Base-by-base conservation (phyloP, 352 stramenopile genomes). In the Phytophthora multivora region DNA sequence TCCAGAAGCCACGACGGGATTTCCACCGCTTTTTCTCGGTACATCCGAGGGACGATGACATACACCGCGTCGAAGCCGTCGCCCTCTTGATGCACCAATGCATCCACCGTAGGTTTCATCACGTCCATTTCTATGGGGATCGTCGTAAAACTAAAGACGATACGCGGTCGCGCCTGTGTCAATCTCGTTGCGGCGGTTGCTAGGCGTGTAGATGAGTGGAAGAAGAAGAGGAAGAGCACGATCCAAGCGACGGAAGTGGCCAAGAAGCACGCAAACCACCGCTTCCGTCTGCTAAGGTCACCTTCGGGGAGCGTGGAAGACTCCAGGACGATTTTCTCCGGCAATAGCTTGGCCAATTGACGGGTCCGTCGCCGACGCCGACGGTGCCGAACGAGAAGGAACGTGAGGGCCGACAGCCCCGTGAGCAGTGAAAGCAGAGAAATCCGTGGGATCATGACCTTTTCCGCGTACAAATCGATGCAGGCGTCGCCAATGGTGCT, bases 91-190 rank as follows among this genome's bases (percentile, higher is more conserved):
- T 59, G 33, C 13, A 88, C 23, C 11, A 83, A 42, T 8, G 66
- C 70, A n/a, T 80, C 53, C 15, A 88, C 56, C 15, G 65, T 78
- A 16, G 56, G 59, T 23, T 74, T 50, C 40, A 85, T 75, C 31
- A 75, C 51, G 38, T 59, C 40, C 33, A 82, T 80, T 16, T 73
- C 53, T 15, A 48, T 33, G 6, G 65, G 46, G 7, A 67, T 88
- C 5, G 78, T 83, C 23, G 78, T 88, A 50, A 88, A 83, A 62
- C 78, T 88, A 54, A 85, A 88, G 3, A 85, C 75, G 33, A 81
- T 68, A 18, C 73, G 75, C 2, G 77, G 75, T 19, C 63, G 69
- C 5, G 46, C 60, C 21, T 71, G 51, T 16, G 54, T 33, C 9
- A 40, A 41, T 26, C 59, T 63, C 52, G 66, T 60, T 13, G 25